Conservation (phyloP, 164 flowering plant species). For the Protea cynaroides region DNA sequence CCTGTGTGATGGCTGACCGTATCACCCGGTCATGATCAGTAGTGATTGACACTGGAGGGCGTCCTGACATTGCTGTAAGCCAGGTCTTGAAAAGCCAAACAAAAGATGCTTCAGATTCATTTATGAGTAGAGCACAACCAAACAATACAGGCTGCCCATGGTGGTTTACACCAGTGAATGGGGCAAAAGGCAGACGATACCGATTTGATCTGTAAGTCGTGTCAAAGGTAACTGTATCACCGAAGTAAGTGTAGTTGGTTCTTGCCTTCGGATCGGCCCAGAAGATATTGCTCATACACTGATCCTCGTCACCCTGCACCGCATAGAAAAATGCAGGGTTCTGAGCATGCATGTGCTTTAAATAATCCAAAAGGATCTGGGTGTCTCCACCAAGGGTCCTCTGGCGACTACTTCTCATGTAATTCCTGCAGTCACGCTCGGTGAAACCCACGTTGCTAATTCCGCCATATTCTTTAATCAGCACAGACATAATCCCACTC, state of each 20-base stretch:
- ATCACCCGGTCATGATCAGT: slow-evolving; percentile 74
- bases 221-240: slow-evolving; percentile 84
- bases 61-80: slow-evolving; percentile 73
- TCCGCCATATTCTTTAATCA: slow-evolving; percentile 33
- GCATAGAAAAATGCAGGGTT: slow-evolving; percentile 60
- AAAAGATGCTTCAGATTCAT: slow-evolving; percentile 70
- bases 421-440: slow-evolving; percentile 33
- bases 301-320: slow-evolving; percentile 64
- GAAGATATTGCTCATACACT: slow-evolving; percentile 51
- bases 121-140: slow-evolving; percentile 80
- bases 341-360: slow-evolving; percentile 30
- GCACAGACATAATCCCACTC: slow-evolving; percentile 35
- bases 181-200: slow-evolving; percentile 78
- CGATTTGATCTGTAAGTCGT: slow-evolving; percentile 74
- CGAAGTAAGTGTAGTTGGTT: slow-evolving; percentile 57
- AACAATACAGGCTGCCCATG: slow-evolving; percentile 81
- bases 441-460: slow-evolving; percentile 37
- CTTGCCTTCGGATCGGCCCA: slow-evolving; percentile 80
- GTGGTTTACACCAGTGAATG: slow-evolving; percentile 79
- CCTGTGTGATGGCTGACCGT: slow-evolving; percentile 57
- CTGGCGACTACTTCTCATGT: slow-evolving; percentile 36
- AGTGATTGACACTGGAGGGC: slow-evolving; percentile 59
- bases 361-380: slow-evolving; percentile 27
- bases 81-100: slow-evolving; percentile 77
- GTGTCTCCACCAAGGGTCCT: slow-evolving; percentile 37